Evolutionary conservation across 2,329 filamentous ascomycete species (phyloP).

Genomic region (Fusarium marasasianum): DNA sequence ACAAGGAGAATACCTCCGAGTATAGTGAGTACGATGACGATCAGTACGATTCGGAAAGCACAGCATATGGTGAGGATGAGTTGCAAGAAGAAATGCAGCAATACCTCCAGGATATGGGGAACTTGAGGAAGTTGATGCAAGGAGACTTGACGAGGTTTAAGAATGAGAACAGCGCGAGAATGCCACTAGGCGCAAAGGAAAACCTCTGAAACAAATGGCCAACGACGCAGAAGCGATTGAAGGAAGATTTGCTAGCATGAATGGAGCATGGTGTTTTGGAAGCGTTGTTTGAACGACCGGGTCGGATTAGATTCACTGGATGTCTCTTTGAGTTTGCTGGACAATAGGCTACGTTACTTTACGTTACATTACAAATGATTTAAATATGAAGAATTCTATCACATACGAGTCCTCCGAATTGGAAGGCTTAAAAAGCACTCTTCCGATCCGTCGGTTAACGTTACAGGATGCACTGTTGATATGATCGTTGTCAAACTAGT

Average conservation of each 20-base stretch:
- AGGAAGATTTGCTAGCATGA: conserved; percentile 26
- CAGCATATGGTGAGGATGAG: conserved; percentile 62
- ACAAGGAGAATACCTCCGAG: conserved; percentile 54
- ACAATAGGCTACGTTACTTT: conserved; percentile 20
- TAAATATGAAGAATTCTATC: neutral
- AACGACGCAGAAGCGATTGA: neutral
- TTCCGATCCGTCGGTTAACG: neutral
- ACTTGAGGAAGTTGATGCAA: conserved; percentile 68
- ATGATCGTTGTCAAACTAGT: neutral
- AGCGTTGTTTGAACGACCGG: conserved; percentile 33
- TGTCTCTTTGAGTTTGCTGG: conserved; percentile 23
- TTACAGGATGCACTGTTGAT: neutral
- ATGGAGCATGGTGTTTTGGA: conserved; percentile 46
- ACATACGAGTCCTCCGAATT: neutral
- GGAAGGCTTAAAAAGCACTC: neutral
- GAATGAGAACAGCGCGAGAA: conserved; percentile 69
- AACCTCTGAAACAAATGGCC: conserved; percentile 47
- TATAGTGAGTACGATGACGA: conserved; percentile 68
- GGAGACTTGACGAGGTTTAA: conserved; percentile 78
- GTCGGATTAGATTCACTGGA: conserved; percentile 19
- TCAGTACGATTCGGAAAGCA: conserved; percentile 59
- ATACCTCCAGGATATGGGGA: conserved; percentile 84
- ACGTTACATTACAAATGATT: conserved; percentile 12
- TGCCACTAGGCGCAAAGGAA: conserved; percentile 57
- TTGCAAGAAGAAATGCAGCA: conserved; percentile 88